Evolutionary conservation across 331 rosid genomes (phyloP).

Genomic region (Prunus yedoensis): DNA sequence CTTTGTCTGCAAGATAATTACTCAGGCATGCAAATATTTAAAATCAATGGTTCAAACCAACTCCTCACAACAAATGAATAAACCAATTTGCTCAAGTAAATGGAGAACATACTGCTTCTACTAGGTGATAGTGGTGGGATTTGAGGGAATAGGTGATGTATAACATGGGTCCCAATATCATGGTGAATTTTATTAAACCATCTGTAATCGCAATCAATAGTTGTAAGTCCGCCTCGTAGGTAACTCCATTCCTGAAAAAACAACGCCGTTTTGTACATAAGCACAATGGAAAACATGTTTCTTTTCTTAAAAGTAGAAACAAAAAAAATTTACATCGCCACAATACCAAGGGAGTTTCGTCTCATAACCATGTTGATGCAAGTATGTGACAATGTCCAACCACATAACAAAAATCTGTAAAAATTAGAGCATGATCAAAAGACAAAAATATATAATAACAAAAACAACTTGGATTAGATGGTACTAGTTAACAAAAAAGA

Average conservation of each 20-base stretch:
- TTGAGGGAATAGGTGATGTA: conserved; percentile 78
- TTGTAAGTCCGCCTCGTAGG: conserved; percentile 74
- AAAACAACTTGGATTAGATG: neutral
- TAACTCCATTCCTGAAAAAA: conserved; percentile 66
- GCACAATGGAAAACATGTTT: neutral
- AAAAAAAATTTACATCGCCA: conserved; percentile 49
- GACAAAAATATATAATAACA: too few species aligned
- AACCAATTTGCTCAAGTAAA: neutral
- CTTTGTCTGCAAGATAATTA: conserved; percentile 41
- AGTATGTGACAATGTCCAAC: conserved; percentile 80
- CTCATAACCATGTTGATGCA: conserved; percentile 83
- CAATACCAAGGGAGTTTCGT: conserved; percentile 89
- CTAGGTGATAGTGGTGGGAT: conserved; percentile 75
- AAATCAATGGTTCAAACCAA: neutral
- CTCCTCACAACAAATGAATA: neutral
- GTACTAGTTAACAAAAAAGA: neutral
- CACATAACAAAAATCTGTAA: conserved; percentile 65
- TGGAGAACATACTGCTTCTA: conserved; percentile 55
- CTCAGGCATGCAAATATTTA: neutral
- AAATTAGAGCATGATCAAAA: neutral
- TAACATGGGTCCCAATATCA: conserved; percentile 77
- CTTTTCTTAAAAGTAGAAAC: neutral
- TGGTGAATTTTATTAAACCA: conserved; percentile 66
- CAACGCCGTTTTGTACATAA: neutral
- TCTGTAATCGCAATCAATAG: conserved; percentile 75